Evolutionary conservation across 2,329 filamentous ascomycete species (phyloP).

Genomic region (Aspergillus flavus): DNA sequence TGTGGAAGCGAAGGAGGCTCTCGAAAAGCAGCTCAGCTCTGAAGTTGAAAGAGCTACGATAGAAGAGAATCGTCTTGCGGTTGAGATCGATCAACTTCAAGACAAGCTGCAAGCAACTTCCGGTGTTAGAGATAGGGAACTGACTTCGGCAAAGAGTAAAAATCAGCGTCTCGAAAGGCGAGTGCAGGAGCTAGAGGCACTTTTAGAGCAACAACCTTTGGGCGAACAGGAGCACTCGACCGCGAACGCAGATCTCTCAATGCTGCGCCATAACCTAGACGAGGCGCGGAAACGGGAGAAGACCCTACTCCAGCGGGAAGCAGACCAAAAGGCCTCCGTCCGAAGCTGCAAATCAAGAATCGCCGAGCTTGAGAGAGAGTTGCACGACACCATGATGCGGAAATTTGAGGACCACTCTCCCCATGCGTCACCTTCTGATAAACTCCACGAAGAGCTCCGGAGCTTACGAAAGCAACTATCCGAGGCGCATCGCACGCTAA

Average conservation of each 20-base stretch:
- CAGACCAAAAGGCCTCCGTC: slow-evolving; percentile 62
- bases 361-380: slow-evolving; percentile 66
- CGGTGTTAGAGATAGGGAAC: slow-evolving; percentile 51
- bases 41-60: slow-evolving; percentile 67
- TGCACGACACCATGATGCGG: slow-evolving; percentile 61
- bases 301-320: slow-evolving; percentile 66
- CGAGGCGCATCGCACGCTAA: slow-evolving; percentile 61
- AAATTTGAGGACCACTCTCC: slow-evolving; percentile 57
- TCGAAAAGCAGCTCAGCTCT: slow-evolving; percentile 66
- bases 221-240: slow-evolving; percentile 36
- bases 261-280: slow-evolving; percentile 65
- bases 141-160: slow-evolving; percentile 59
- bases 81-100: slow-evolving; percentile 54
- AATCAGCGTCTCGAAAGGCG: slow-evolving; percentile 66
- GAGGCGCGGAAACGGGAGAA: slow-evolving; percentile 68
- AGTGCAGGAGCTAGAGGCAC: slow-evolving; percentile 51
- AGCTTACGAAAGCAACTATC: slow-evolving; percentile 64
- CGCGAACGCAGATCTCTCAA: slow-evolving; percentile 55
- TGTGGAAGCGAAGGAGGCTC: slow-evolving; percentile 57
- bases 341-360: slow-evolving; percentile 67
- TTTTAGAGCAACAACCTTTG: slow-evolving; percentile 58
- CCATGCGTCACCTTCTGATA: slow-evolving; percentile 52
- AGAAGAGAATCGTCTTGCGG: slow-evolving; percentile 64
- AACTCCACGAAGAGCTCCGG: slow-evolving; percentile 55
- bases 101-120: slow-evolving; percentile 50